Evolutionary conservation across 768 basidiomycete species (phyloP).

Genomic region (Aureoboletus auriporus): DNA sequence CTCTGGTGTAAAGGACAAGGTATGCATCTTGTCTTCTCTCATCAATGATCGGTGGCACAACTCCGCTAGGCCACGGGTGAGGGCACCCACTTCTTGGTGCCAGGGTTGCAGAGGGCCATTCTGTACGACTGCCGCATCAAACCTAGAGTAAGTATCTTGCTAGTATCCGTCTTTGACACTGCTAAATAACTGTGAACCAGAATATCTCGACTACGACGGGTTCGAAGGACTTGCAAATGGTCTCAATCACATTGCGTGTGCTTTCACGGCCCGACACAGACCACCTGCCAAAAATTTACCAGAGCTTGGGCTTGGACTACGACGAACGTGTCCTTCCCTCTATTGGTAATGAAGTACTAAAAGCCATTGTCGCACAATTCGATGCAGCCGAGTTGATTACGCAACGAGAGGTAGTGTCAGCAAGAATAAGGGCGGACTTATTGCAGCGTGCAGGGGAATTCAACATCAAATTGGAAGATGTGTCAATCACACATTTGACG

Average conservation of each 20-base stretch:
- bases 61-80: constrained; percentile 73
- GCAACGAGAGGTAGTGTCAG: constrained; percentile 95
- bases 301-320: constrained; percentile 91
- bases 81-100: constrained; percentile 94
- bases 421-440: constrained; percentile 88
- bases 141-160: constrained; percentile 62
- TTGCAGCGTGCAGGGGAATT: constrained; percentile 94
- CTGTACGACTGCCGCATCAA: constrained; percentile 97
- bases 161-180: not conserved
- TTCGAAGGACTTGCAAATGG: constrained; percentile 98
- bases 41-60: not conserved
- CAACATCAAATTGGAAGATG: constrained; percentile 92
- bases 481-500: constrained; percentile 90
- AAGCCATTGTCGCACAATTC: constrained; percentile 97
- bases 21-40: constrained; percentile 27
- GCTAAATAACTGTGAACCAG: constrained; percentile 36
- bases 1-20: constrained; percentile 81
- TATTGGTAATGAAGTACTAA: constrained; percentile 96
- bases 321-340: constrained; percentile 97
- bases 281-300: constrained; percentile 91
- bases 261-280: constrained; percentile 88
- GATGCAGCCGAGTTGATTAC: constrained; percentile 97
- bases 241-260: constrained; percentile 93
- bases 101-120: constrained; percentile 95
- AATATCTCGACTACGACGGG: constrained; percentile 99